These are phyloP conservation scores for Aspergillus tubingensis DNA, from an alignment of 2,329 filamentous ascomycete genomes.

Conservation along the genomic window DNA sequence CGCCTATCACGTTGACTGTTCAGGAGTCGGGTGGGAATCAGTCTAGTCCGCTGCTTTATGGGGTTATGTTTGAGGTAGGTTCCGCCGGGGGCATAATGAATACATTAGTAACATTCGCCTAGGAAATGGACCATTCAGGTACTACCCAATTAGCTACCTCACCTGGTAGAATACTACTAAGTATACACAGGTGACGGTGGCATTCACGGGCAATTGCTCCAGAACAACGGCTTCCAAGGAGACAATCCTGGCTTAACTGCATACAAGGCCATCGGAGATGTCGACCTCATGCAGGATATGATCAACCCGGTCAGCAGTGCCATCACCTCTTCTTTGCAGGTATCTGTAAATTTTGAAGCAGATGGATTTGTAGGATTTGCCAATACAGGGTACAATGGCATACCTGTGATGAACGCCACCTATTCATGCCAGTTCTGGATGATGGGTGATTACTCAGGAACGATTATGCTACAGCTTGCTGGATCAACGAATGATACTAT, in stretches of 20 bases:
- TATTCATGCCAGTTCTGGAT: conserved; percentile 38
- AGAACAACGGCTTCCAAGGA: conserved; percentile 40
- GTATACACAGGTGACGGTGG: conserved; percentile 32
- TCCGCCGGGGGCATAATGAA: neutral
- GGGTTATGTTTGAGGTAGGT: conserved; percentile 40
- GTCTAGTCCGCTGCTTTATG: conserved; percentile 37
- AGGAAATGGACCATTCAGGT: conserved; percentile 42
- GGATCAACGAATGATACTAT: conserved; percentile 26
- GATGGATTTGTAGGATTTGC: conserved; percentile 42
- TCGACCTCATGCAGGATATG: conserved; percentile 28
- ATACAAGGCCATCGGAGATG: conserved; percentile 31
- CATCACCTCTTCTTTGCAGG: conserved; percentile 31
- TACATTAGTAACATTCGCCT: neutral
- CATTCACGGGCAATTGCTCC: conserved; percentile 36
- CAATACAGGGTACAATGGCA: conserved; percentile 45
- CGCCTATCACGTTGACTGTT: conserved; percentile 22
- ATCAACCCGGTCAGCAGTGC: conserved; percentile 29
- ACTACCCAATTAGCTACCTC: neutral
- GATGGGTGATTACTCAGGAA: conserved; percentile 31
- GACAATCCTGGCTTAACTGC: conserved; percentile 25
- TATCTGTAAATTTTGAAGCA: conserved; percentile 21
- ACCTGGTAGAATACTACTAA: neutral
- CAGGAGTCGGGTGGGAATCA: conserved; percentile 30
- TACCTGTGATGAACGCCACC: conserved; percentile 28
- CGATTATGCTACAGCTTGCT: conserved; percentile 28